These are phyloP conservation scores for Conticribra guillardii DNA, from an alignment of 108 stramenopile genomes.

Conservation along the genomic window DNA sequence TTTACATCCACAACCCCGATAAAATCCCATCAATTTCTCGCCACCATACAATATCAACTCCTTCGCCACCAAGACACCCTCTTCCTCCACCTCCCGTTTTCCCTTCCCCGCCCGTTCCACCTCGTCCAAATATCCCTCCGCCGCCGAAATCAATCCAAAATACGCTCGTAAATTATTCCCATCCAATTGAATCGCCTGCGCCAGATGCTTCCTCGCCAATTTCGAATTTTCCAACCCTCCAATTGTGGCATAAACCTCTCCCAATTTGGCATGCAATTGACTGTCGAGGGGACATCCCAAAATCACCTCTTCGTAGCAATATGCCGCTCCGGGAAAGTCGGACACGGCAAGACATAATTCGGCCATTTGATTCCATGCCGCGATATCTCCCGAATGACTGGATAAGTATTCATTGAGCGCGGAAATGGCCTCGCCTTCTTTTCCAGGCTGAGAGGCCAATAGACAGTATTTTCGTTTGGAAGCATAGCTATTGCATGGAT, in stretches of 20 bases:
- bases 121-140: conserved; percentile 75
- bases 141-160: conserved; percentile 66
- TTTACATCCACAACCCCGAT: conserved; percentile 49
- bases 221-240: conserved; percentile 67
- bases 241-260: conserved; percentile 75
- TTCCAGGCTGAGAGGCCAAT: conserved; percentile 51
- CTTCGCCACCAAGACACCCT: conserved; percentile 67
- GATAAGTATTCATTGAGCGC: conserved; percentile 72
- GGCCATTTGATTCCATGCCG: conserved; percentile 83
- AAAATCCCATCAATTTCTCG: conserved; percentile 55
- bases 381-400: conserved; percentile 62
- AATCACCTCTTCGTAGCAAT: conserved; percentile 82
- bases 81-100: conserved; percentile 63
- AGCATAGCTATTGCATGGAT: conserved; percentile 81
- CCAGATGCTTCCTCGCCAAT: conserved; percentile 82
- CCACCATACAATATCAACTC: conserved; percentile 74
- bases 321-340: conserved; percentile 77
- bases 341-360: conserved; percentile 58
- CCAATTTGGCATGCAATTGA: conserved; percentile 61
- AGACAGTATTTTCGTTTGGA: conserved; percentile 83
- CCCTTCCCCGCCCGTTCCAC: conserved; percentile 36
- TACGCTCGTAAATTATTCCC: conserved; percentile 65
- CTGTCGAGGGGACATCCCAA: conserved; percentile 78
- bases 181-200: conserved; percentile 78
- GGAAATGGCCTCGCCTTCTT: conserved; percentile 43